Evolutionary conservation across 306 rosid species (phyloP), one percentile per base, ranked within the genome.

Genomic region (Canavalia gladiata): DNA sequence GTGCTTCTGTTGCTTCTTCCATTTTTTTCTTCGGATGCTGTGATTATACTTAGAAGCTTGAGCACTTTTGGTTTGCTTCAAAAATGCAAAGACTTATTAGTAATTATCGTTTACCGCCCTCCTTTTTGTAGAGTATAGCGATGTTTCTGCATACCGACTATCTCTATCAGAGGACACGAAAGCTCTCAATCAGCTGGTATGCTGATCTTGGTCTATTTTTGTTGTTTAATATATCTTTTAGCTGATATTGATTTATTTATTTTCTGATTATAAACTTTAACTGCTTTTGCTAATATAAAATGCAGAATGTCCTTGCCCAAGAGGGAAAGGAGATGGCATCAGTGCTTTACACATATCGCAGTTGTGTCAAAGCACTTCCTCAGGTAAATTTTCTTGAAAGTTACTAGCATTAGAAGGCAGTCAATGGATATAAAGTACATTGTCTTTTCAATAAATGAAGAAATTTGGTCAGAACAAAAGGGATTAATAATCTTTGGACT

Each of bases 281-380:
- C 42, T 75, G 77, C 39, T 68, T 72, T 73, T 56, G 12, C 59
- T 68, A 42, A 64, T 55, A 68, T 59, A 82, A 81, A 78, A 54
- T 82, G 88, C 93, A 93, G 98, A 92, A 89, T 83, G 74, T 86
- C 51, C 97, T 95, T 66, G 87, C 90, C 42, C 95, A 87, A 37
- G 99, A 95, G 88, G 99, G 99, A 68, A 95, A 91, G 92, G 97
- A 93, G 83, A 95, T 93, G 99, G 82, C 95, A 57, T 93, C 99
- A 0, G 97, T 91, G 86, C 99, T 95, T 76, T 95, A 95, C 87
- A 95, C 99, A 13, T 95, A 95, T 86, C 95, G 99, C 42, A 91
- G 97, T 78, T 93, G 99, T 81, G 97, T 95, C 86, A 95, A 95
- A 87, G 99, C 99, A 47, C 97, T 95, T 87, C 99, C 99, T 54